Evolutionary conservation across 352 stramenopile species (phyloP).

Genomic region (Pythium scleroteichum): DNA sequence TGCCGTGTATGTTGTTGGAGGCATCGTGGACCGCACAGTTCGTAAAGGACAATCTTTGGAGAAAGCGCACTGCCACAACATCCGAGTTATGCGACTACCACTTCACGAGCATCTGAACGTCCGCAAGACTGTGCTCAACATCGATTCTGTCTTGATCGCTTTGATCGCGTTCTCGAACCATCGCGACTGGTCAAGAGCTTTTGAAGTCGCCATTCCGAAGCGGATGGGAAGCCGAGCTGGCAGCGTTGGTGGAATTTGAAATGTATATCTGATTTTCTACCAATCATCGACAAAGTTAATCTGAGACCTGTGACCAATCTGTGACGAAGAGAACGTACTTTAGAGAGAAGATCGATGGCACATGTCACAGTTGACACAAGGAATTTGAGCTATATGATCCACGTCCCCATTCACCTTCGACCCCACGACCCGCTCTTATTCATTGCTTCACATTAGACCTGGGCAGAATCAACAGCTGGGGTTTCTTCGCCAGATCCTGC

Average conservation of each 20-base stretch:
- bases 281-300: constrained; percentile 15
- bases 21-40: constrained; percentile 85
- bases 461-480: constrained; percentile 17
- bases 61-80: constrained; percentile 35
- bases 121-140: constrained; percentile 72
- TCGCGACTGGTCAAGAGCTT: constrained; percentile 61
- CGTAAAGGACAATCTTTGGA: constrained; percentile 47
- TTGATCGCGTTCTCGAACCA: constrained; percentile 80
- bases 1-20: constrained; percentile 76
- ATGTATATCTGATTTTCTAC: constrained; percentile 1
- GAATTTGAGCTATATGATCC: constrained; percentile 1
- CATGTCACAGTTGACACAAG: constrained; percentile 29
- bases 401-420: background rate
- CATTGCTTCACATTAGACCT: constrained; percentile 16
- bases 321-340: constrained; percentile 32
- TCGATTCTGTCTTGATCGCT: constrained; percentile 72
- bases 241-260: background rate
- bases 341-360: constrained; percentile 23
- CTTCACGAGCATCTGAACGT: constrained; percentile 63
- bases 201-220: constrained; percentile 51
- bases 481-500: constrained; percentile 15
- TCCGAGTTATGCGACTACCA: constrained; percentile 53
- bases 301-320: constrained; percentile 31
- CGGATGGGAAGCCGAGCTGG: constrained; percentile 36
- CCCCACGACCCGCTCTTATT: background rate